phyloP scores from a whole-genome alignment of 23 red algal species.

The Gracilariopsis chorda region DNA sequence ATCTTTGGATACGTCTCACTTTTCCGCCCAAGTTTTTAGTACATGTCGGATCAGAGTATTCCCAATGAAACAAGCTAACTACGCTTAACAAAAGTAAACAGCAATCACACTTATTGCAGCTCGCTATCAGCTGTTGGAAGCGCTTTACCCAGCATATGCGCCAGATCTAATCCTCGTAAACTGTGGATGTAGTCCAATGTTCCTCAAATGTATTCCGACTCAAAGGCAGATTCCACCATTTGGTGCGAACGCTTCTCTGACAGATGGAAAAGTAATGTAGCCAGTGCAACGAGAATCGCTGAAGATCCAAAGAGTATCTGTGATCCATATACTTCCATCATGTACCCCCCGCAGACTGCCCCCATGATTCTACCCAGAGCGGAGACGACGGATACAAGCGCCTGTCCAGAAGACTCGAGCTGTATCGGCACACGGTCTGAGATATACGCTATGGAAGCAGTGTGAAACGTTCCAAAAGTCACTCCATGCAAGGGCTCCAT shows the following conservation, averaged over 20 bases:
- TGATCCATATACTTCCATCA: constrained; percentile 49
- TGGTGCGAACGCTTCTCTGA: not conserved
- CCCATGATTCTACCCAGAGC: constrained; percentile 34
- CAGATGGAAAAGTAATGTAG: constrained; percentile 10
- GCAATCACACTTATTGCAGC: too few species aligned
- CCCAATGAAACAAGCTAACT: too few species aligned
- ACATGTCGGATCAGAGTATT: too few species aligned
- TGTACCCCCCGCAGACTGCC: constrained; percentile 31
- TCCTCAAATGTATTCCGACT: not conserved
- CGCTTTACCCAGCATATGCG: too few species aligned
- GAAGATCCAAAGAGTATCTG: constrained; percentile 12
- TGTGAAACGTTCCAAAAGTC: constrained; percentile 50
- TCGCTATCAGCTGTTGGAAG: too few species aligned
- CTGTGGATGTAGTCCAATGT: too few species aligned
- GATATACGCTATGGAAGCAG: constrained; percentile 35
- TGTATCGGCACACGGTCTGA: constrained; percentile 21
- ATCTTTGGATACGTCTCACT: too few species aligned
- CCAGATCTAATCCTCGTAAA: too few species aligned
- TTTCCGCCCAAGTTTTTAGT: too few species aligned
- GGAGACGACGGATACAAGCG: not conserved
- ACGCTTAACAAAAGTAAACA: too few species aligned
- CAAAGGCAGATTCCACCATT: not conserved
- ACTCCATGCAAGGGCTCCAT: constrained; percentile 79
- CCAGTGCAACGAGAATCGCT: constrained; percentile 8
- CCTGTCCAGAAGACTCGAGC: constrained; percentile 54